Base-by-base conservation (phyloP, 2,329 filamentous ascomycete genomes). In the Pseudogymnoascus sp. region DNA sequence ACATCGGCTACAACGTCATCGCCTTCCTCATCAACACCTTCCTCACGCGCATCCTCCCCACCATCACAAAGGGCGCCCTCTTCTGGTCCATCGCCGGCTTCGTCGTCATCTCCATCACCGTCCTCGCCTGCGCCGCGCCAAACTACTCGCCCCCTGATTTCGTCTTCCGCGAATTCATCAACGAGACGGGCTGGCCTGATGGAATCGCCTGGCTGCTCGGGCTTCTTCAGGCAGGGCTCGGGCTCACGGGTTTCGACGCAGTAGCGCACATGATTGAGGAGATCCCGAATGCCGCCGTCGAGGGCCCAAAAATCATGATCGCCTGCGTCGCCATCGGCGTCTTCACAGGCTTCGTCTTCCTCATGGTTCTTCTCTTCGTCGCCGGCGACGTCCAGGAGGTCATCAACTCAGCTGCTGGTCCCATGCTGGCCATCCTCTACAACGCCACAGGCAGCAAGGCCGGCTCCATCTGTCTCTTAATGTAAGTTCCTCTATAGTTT, bases 131-230 rank as follows among this genome's bases (percentile, higher is more conserved):
- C 73, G 70, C 61, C 76, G 75, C 26, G 75, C 76, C 1, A 75
- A 75, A 53, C 72, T 78, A 11, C 78, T 77, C 7, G 76, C 73
- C 63, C 75, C 76, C 82, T 2, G 76, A 76, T 19, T 84, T 84
- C 67, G 83, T 85, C 4, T 85, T 84, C 69, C 68, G 69, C 10
- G 78, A 81, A 26, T 83, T 84, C 65, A 78, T 83, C 62, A 83
- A 84, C 65, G 35, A 75, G 0, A 76, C 78, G 2, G 76, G 73
- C 0, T 82, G 78, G 79, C 75, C 73, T 0, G 73, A 79, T 23
- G 79, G 74, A 0, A 62, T 81, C 3, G 77, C 78, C 3, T 82
- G 79, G 65, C 19, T 67, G 17, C 63, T 67, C 31, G 67, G 65
- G n/a, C 70, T 81, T 31, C 75, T 79, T 0, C 78, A 80, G 64